Evolutionary conservation across 1,139 yeast species (phyloP), one percentile per base, ranked within the genome.

Genomic region (Nakaseomyces kungkrabaensis): DNA sequence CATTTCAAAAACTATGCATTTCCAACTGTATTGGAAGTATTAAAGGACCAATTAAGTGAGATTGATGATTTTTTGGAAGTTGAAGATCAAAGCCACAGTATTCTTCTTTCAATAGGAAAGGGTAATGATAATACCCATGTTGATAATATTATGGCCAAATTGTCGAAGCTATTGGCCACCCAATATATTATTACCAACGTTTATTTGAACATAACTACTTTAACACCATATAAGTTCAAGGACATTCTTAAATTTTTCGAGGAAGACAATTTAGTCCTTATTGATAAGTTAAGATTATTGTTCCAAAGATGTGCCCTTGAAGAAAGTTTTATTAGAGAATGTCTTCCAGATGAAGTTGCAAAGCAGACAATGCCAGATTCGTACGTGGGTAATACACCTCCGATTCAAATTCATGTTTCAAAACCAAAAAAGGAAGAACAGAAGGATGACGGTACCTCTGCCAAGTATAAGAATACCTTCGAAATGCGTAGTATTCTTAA

Each of bases 381-480:
- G 5, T 48, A 34, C 24, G 44, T 56, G 5, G 61, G 62, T 6
- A 58, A 59, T 7, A 57, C 62, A 22, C 73, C 73, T 1, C 73
- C 73, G 5, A 51, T 70, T 11, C 61, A 64, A 41, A 66, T 69
- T n/a, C 60, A 63, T 48, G 59, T 61, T 3, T 50, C 51, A 4
- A 60, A 60, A 17, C 66, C 66, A 3, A 41, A 50, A 43, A 56
- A 68, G 42, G 59, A 65, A 47, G 68, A 65, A n/a, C 58, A 63
- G 26, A 68, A 68, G 48, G 67, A 62, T 49, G 74, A 73, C 36
- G 72, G 71, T 9, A 73, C 77, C 4, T 72, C 75, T 44, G 77
- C 83, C 1, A 76, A 77, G 53, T 79, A 72, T 66, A 84, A 83
- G 57, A 85, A 84, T 57, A 68, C 83, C 0, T 65, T 78, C 1